Percentiles rank a stretch among this genome's conserved stretches.
Conservation (phyloP, 225 moss, liverwort and hornwort genomes). For the Pleurozium schreberi region DNA sequence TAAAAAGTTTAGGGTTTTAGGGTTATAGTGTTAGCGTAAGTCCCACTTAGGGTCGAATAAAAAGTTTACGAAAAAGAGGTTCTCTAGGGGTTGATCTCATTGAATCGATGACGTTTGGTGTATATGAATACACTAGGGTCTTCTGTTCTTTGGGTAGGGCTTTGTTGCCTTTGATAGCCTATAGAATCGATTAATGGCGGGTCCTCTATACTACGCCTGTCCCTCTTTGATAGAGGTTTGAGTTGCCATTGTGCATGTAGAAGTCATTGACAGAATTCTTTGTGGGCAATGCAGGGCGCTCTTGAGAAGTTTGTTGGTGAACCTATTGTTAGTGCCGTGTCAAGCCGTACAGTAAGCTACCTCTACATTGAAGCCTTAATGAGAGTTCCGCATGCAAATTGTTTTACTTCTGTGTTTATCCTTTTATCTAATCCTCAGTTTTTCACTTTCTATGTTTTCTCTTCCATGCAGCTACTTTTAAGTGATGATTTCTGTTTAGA, state of each 20-base stretch:
- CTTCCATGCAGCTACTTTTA: neutral
- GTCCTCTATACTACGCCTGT: neutral
- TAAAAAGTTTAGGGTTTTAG: neutral
- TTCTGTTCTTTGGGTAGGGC: neutral
- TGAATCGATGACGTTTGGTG: neutral
- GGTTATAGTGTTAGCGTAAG: neutral
- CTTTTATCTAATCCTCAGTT: neutral
- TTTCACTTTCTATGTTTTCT: neutral
- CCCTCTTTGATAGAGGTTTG: neutral
- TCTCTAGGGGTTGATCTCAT: neutral
- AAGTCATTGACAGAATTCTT: neutral
- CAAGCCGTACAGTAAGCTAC: conserved; percentile 78
- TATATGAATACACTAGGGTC: neutral
- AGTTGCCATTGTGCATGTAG: neutral
- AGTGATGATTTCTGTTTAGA: neutral
- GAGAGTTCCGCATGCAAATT: neutral
- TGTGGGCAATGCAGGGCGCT: conserved; percentile 45
- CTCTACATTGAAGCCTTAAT: neutral
- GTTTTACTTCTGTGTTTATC: neutral
- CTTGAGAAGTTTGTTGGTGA: conserved; percentile 74
- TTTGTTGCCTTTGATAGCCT: neutral
- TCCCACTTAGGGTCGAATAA: neutral
- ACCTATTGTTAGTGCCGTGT: conserved; percentile 58
- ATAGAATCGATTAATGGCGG: neutral
- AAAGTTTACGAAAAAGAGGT: neutral